Evolutionary conservation across 2,329 filamentous ascomycete genomes (phyloP), one percentile per base, ranked within the genome.

Genomic region (Colletotrichum filicis): DNA sequence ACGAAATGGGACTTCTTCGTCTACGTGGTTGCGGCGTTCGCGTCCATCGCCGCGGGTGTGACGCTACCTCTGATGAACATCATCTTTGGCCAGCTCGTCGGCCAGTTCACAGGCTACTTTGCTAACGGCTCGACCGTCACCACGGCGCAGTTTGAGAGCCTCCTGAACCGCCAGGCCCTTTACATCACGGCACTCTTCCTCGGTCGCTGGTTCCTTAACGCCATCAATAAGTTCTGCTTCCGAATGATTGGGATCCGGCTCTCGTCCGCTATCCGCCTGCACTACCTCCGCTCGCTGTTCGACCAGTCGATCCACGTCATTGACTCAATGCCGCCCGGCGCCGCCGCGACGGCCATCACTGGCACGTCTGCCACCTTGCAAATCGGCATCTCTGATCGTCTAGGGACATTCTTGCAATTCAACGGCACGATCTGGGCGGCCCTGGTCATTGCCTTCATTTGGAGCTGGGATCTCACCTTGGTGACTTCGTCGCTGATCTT

Each of bases 101-200:
- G 75, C 12, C 74, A 80, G 28, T 80, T 80, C 66, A 78, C 79
- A 4, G 74, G 78, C 3, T 80, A 75, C 61, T 78, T 78, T 42
- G 73, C 61, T 8, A 71, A 60, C 76, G 77, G 59, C 67, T 78
- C 73, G 59, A 76, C 56, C 67, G 76, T 60, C 76, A 79, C 74
- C 76, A 76, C 42, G 66, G 74, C 60, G 16, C 53, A 73, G 42
- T 78, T 77, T 64, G 61, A 73, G 49, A 59, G 59, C 35, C 58
- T 66, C 7, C 72, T 73, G 12, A 69, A 74, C 65, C 60, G 61
- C 19, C 71, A 80, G 14, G 79, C 77, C 1, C 60, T 80, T 0
- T 94, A 92, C 80, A 91, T 95, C 77, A 88, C 94, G 68, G 90
- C 91, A 68, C 84, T 95, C 8, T 95, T 95, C 80, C 81, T 94